Percentiles rank a stretch among this genome's conserved stretches.
Evolutionary conservation across 1,284 basidiomycete genomes (phyloP).

Genomic region (Wolfiporia cocos): DNA sequence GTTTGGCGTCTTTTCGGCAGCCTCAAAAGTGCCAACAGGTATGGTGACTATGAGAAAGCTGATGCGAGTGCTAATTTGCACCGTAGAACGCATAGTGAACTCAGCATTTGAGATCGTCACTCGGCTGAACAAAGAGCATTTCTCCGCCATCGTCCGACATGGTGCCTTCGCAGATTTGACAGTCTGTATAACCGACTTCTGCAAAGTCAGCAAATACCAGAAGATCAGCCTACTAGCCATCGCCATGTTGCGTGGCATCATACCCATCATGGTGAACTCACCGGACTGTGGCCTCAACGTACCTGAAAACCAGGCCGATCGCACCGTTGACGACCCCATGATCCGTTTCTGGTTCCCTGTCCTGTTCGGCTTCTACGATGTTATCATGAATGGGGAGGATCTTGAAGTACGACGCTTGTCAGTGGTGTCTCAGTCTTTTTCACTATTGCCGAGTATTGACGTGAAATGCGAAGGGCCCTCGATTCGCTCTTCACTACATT

Average conservation of each 20-base stretch:
- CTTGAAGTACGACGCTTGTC: slow-evolving; percentile 94
- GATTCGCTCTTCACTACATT: slow-evolving; percentile 95
- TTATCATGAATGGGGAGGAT: slow-evolving; percentile 99
- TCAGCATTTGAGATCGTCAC: slow-evolving; percentile 97
- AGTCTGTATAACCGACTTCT: slow-evolving; percentile 98
- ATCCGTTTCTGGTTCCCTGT: slow-evolving; percentile 97
- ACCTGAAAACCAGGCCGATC: slow-evolving; percentile 30
- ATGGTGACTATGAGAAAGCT: slow-evolving; percentile 14
- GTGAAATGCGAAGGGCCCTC: slow-evolving; percentile 85
- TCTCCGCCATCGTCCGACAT: slow-evolving; percentile 84
- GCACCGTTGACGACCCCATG: slow-evolving; percentile 72
- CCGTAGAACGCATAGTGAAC: slow-evolving; percentile 81
- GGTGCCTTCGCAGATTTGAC: slow-evolving; percentile 96
- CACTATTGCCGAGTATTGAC: too few relatives aligned
- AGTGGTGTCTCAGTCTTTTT: too few relatives aligned
- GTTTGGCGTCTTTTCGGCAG: slow-evolving; percentile 97
- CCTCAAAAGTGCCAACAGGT: slow-evolving; percentile 92
- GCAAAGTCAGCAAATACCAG: slow-evolving; percentile 98
- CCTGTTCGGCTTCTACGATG: slow-evolving; percentile 96
- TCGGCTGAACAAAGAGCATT: slow-evolving; percentile 87
- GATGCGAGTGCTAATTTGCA: slow-evolving; percentile 1
- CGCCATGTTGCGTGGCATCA: slow-evolving; percentile 90
- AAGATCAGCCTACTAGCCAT: slow-evolving; percentile 96
- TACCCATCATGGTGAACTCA: slow-evolving; percentile 85
- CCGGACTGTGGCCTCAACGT: slow-evolving; percentile 71